Base-by-base conservation (phyloP, 352 stramenopile genomes). In the Phytophthora sansomeana region DNA sequence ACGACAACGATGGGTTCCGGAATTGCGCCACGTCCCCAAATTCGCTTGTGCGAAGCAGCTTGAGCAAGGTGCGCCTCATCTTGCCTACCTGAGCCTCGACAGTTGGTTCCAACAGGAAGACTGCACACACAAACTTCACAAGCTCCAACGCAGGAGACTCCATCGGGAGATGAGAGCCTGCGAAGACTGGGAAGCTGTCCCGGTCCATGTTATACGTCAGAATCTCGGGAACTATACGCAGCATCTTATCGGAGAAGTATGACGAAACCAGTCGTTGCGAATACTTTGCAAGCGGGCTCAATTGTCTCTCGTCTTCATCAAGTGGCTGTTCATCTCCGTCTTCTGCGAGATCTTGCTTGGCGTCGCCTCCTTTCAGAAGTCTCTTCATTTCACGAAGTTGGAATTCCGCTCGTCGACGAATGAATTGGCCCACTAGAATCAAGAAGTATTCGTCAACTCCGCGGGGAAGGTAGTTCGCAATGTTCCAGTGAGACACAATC, bases 141-240 rank as follows among this genome's bases (percentile, higher is more conserved):
- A 99, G 96, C 73, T 99, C 97, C n/a, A 99, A 80, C 16, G 97
- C 83, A 13, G 97, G 92, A 57, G 94, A 94, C 26, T 86, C 88
- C 46, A 96, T 52, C 5, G 26, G 44, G 16, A 98, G 74, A 68
- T 98, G 81, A 21, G 85, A 97, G 10, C 91, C 96, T 8, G 91
- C 85, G 36, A 96, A 84, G 32, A 90, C 75, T 1, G 92, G 91
- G 59, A 97, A 97, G 50, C 79, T 91, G 28, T 82, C 71, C 8
- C 69, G 54, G 24, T 80, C 74, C 63, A 93, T 72, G 63, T 91
- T 86, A 70, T 87, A 83, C 33, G 78, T 75, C 63, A 89, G 47
- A 52, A 95, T 93, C 61, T 95, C 87, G 0, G 87, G 83, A 28
- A 96, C 74, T 6, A 94, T 68, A 5, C 83, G 81, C 46, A 96